Conservation (phyloP, 1,284 basidiomycete genomes). For the Cutaneotrichosporon arboriforme region DNA sequence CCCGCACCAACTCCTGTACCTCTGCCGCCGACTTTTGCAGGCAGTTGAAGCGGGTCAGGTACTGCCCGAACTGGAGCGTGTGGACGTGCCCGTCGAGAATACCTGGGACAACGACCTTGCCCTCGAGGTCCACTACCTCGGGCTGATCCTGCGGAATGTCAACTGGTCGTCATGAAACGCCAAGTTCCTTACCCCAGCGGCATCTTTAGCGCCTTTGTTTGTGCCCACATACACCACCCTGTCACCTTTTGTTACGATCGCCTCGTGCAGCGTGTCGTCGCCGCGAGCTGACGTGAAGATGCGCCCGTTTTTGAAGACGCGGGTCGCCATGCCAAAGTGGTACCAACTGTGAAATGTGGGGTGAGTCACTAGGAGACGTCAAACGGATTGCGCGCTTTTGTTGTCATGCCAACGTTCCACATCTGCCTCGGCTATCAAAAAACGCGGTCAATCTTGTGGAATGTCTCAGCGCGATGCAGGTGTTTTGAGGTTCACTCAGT, state of each 20-base stretch:
- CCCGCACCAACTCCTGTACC: conserved; percentile 17
- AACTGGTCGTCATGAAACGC: neutral
- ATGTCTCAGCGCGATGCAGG: too few relatives aligned
- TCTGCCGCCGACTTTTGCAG: conserved; percentile 9
- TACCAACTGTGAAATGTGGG: neutral
- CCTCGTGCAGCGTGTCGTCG: conserved; percentile 16
- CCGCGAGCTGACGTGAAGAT: conserved; percentile 24
- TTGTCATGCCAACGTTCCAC: too few relatives aligned
- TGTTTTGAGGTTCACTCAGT: too few relatives aligned
- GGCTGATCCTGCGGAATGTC: neutral
- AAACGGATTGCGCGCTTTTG: too few relatives aligned
- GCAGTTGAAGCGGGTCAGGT: conserved; percentile 15
- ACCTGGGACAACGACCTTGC: conserved; percentile 27
- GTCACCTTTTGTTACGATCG: conserved; percentile 18
- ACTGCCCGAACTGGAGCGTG: conserved; percentile 24
- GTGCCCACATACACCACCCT: conserved; percentile 20
- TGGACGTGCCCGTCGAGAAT: conserved; percentile 34
- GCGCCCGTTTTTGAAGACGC: conserved; percentile 22
- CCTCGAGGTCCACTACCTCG: conserved; percentile 16
- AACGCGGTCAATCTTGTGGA: too few relatives aligned
- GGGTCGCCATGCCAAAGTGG: neutral
- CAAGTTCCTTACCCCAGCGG: neutral
- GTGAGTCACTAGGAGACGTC: neutral
- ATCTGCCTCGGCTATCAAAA: too few relatives aligned
- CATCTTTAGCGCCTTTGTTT: neutral